Percentiles rank a stretch among this genome's conserved stretches.
Conservation (phyloP, 768 basidiomycete species). For the Agrocybe pediades region DNA sequence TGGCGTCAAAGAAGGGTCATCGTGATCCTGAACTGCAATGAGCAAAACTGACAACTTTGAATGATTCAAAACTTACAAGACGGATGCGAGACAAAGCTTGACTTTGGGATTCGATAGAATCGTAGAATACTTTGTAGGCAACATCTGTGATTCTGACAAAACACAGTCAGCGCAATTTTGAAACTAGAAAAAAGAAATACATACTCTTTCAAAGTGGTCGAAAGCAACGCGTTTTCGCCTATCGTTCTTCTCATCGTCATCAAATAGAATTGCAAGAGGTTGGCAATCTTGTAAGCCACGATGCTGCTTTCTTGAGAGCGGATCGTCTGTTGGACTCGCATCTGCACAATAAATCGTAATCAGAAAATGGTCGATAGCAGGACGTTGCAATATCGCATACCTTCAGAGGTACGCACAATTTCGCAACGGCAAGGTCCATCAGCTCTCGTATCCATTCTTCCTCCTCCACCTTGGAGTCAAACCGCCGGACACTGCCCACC, state of each 20-base stretch:
- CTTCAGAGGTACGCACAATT: conserved; percentile 87
- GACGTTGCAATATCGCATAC: conserved; percentile 36
- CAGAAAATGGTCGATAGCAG: neutral
- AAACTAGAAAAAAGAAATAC: conserved; percentile 20
- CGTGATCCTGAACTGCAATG: conserved; percentile 46
- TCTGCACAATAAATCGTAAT: conserved; percentile 37
- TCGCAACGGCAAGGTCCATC: conserved; percentile 80
- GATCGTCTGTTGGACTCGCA: conserved; percentile 91
- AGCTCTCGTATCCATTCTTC: conserved; percentile 81
- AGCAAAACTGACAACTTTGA: conserved; percentile 21
- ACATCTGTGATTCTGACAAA: conserved; percentile 69
- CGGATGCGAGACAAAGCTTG: conserved; percentile 58
- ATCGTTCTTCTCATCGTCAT: conserved; percentile 93
- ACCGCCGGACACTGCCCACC: conserved; percentile 72
- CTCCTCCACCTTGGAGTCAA: conserved; percentile 54
- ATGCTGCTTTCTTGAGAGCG: conserved; percentile 93
- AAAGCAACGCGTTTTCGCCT: conserved; percentile 79
- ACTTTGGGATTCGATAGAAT: conserved; percentile 84
- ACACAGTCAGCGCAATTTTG: neutral
- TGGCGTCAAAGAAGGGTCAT: conserved; percentile 72
- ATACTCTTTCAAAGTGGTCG: conserved; percentile 78
- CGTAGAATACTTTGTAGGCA: conserved; percentile 85
- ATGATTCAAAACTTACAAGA: conserved; percentile 41
- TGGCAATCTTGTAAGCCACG: conserved; percentile 89
- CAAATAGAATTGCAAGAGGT: conserved; percentile 93